These are phyloP conservation scores for Hypholoma sublateritium DNA, from an alignment of 768 basidiomycete genomes.

Conservation along the genomic window DNA sequence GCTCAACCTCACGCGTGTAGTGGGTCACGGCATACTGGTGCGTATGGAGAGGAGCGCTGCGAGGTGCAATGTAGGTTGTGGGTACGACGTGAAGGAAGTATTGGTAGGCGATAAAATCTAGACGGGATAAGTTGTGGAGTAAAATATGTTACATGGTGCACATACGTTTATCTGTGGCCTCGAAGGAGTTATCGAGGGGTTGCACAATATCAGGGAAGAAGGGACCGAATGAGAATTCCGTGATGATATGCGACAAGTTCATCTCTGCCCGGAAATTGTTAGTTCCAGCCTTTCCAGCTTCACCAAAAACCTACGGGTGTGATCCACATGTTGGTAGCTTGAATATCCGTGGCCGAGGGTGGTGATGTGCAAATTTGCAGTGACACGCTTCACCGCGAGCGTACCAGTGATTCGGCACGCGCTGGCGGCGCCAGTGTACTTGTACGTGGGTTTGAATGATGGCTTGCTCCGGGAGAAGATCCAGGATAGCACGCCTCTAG, in stretches of 20 bases:
- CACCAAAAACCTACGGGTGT: slow-evolving; percentile 57
- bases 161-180: slow-evolving; percentile 64
- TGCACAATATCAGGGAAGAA: slow-evolving; percentile 95
- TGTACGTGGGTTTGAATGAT: slow-evolving; percentile 71
- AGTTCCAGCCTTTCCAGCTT: no score
- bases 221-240: slow-evolving; percentile 96
- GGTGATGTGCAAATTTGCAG: slow-evolving; percentile 92
- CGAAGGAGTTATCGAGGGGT: slow-evolving; percentile 89
- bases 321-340: slow-evolving; percentile 84
- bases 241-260: slow-evolving; percentile 96
- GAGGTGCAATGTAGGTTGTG: slow-evolving; percentile 85
- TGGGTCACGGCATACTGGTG: slow-evolving; percentile 95
- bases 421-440: slow-evolving; percentile 62
- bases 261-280: slow-evolving; percentile 54
- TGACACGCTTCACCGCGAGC: slow-evolving; percentile 84
- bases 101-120: slow-evolving; percentile 89
- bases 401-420: slow-evolving; percentile 90
- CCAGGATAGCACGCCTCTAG: slow-evolving; percentile 69
- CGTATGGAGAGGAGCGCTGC: slow-evolving; percentile 61
- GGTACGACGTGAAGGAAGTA: slow-evolving; percentile 97
- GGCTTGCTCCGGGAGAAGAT: slow-evolving; percentile 44
- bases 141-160: background rate
- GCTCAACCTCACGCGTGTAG: slow-evolving; percentile 74
- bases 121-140: background rate
- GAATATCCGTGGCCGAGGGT: slow-evolving; percentile 94